Base-by-base conservation (phyloP, 2,329 filamentous ascomycete species). In the Hirsutella rhossiliensis region DNA sequence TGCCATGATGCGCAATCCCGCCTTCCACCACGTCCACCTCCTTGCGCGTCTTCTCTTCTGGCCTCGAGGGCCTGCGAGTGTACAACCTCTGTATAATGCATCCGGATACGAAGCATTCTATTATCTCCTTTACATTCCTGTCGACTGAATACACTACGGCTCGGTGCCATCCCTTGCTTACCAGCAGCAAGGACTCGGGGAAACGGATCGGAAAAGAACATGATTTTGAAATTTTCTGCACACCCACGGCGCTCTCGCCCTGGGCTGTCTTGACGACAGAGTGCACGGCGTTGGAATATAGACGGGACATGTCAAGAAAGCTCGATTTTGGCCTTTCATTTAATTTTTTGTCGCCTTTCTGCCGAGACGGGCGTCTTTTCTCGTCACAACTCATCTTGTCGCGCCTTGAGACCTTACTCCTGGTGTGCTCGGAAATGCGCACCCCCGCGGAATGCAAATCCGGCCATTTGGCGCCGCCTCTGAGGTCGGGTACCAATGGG, bases 81-180 rank as follows among this genome's bases (percentile, higher is more conserved):
- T 51, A 50, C 48, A 44, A 46, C 6, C 31, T 27, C 31, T 52
- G 47, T 53, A 54, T 60, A 54, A 57, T 58, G 54, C 34, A 17
- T n/a, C n/a, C 18, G 15, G 34, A 37, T 17, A 37, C 34, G 34
- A 17, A 37, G 5, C 15, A 2, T 37, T 37, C 18, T 37, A 17
- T 11, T 27, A 27, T 27, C 23, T 37, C 18, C 34, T 11, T 17
- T 37, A 51, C 53, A 50, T 61, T 60, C 56, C 52, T 57, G 51
- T 55, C 55, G 48, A 56, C 55, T 54, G 55, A 59, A 61, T 52
- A 63, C 54, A 56, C 50, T 51, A 49, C 53, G 61, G 60, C 62
- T 60, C 61, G 46, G 50, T 56, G 62, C 62, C 60, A 62, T 50
- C 48, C 52, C 54, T 62, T 59, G 61, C 60, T 62, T 61, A 56